Conservation (phyloP, 352 stramenopile genomes). For the Globisporangium cederbergense region DNA sequence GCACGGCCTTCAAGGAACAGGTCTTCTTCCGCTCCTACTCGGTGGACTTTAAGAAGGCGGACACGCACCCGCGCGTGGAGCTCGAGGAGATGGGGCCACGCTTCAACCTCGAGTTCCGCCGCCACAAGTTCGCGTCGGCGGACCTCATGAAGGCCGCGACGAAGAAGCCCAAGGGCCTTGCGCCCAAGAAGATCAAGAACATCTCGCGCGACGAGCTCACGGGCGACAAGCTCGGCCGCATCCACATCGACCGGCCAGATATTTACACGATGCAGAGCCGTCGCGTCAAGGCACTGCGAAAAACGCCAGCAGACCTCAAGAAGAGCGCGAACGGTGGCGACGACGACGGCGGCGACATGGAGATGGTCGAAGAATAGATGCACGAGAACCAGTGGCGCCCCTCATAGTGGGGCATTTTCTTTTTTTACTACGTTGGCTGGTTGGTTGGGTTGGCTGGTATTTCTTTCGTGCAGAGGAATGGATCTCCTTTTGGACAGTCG, state of each 20-base stretch:
- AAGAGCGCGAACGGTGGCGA: slow-evolving; percentile 31
- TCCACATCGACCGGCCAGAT: slow-evolving; percentile 98
- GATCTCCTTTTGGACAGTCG: neutral
- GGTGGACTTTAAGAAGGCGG: slow-evolving; percentile 92
- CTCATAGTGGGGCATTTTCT: neutral
- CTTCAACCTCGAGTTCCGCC: slow-evolving; percentile 89
- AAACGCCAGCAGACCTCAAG: slow-evolving; percentile 79
- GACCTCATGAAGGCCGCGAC: slow-evolving; percentile 95
- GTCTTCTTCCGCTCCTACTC: slow-evolving; percentile 97
- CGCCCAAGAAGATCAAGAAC: slow-evolving; percentile 97
- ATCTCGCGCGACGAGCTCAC: slow-evolving; percentile 96
- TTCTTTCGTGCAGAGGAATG: neutral
- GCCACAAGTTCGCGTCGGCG: slow-evolving; percentile 93
- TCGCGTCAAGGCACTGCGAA: slow-evolving; percentile 93
- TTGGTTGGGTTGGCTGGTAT: neutral
- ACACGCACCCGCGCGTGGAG: slow-evolving; percentile 82
- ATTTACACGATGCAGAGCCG: slow-evolving; percentile 95
- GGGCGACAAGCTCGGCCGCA: slow-evolving; percentile 96
- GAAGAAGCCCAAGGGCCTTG: slow-evolving; percentile 91
- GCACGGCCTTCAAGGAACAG: slow-evolving; percentile 90
- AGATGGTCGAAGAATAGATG: slow-evolving; percentile 27
- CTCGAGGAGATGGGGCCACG: slow-evolving; percentile 90
- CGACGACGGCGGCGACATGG: slow-evolving; percentile 31
- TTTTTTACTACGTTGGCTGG: neutral
- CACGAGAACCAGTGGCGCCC: neutral